Base-by-base conservation (phyloP, 2,329 filamentous ascomycete genomes). In the Amesomyces nigricolor region DNA sequence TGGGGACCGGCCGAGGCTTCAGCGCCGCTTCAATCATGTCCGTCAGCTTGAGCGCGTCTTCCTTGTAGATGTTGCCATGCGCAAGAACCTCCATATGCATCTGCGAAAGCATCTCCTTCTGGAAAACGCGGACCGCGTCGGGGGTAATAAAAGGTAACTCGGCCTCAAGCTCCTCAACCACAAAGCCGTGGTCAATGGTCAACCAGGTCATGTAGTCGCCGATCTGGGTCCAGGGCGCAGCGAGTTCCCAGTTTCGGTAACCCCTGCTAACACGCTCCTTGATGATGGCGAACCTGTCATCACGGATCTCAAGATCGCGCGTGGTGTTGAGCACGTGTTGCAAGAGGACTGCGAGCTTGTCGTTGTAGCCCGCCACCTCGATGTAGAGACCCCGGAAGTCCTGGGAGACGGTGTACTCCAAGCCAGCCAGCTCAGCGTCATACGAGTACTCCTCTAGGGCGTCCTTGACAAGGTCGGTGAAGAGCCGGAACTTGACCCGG, bases 391-490 rank as follows among this genome's bases (percentile, higher is more conserved):
- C 91, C 32, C 84, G 80, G 4, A 81, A 78, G 65, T 89, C 87
- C 26, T 87, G 80, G 4, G 78, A 77, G n/a, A 97, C 81, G 39
- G 81, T 83, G 68, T 97, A 97, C 58, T 88, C 82, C 44, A 99
- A 72, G 0, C 94, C 94, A 7, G 94, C 90, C 57, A 99, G 81
- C 66, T 97, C 91, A 0, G 94, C 94, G 70, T 96, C 92, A 66
- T 99, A 99, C 0, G 91, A 89, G 70, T 96, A 97, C 68, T 96
- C 91, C 52, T 89, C 88, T 26, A 99, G 73, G 1, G 89, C 89
- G 71, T 99, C 94, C 53, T 88, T 81, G 14, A 99, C 89, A 16
- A 97, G 77, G 62, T 94, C 89, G 2, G 88, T 87, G 68, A 89
- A 96, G 5, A 99, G 72, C 55, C 83, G 84, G 2, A 87, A 82